These are phyloP conservation scores for Suzukiozyma palmioleophila DNA, from an alignment of 1,139 yeast genomes.

Conservation along the genomic window DNA sequence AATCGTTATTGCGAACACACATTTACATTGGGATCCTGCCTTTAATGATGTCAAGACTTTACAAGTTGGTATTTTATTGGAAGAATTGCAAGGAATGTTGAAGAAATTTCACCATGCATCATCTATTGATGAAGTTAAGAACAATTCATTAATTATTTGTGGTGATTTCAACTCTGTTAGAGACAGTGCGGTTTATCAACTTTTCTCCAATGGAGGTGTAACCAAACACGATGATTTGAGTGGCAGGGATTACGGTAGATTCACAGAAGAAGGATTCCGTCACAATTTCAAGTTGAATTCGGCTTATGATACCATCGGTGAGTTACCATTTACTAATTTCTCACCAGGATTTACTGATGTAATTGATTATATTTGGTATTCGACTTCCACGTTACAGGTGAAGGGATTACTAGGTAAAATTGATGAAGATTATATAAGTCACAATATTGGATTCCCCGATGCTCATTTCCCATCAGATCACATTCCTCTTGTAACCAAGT, in stretches of 20 bases:
- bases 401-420: conserved; percentile 83
- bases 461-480: conserved; percentile 95
- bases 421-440: conserved; percentile 70
- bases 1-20: conserved; percentile 80
- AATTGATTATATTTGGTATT: conserved; percentile 94
- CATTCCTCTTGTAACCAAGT: conserved; percentile 74
- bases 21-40: conserved; percentile 98
- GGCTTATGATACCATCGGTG: conserved; percentile 80
- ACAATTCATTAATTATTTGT: conserved; percentile 74
- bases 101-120: conserved; percentile 48
- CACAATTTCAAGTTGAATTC: conserved; percentile 81
- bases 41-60: conserved; percentile 94
- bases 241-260: conserved; percentile 86
- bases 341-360: conserved; percentile 91
- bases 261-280: conserved; percentile 83
- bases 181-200: conserved; percentile 88
- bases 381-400: conserved; percentile 73
- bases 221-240: conserved; percentile 74
- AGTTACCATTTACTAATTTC: conserved; percentile 89
- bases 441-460: conserved; percentile 89
- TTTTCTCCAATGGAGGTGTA: conserved; percentile 75
- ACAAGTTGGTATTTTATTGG: conserved; percentile 88
- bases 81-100: conserved; percentile 68
- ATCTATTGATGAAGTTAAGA: conserved; percentile 52
- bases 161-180: conserved; percentile 93